Conservation (phyloP, 352 stramenopile genomes). For the Pythium monospermum region DNA sequence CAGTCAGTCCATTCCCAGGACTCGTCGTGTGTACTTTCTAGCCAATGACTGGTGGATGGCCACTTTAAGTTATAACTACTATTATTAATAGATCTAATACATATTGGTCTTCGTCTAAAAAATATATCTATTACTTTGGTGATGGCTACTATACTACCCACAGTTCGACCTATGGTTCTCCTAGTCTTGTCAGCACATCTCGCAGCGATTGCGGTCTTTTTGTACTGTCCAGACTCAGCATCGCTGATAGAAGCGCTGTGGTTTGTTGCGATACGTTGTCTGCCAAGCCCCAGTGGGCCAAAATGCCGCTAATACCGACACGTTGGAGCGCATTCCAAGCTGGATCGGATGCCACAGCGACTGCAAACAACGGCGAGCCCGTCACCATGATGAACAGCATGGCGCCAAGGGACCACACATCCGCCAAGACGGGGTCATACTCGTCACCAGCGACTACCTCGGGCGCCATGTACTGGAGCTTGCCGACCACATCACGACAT, state of each 20-base stretch:
- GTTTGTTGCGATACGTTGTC: slow-evolving; percentile 1
- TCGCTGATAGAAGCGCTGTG: slow-evolving; percentile 3
- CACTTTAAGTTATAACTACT: too few relatives aligned
- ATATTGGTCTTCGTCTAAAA: too few relatives aligned
- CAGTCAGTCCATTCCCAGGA: too few relatives aligned
- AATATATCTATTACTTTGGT: too few relatives aligned
- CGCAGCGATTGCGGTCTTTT: not conserved
- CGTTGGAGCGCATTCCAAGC: not conserved
- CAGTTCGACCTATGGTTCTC: too few relatives aligned
- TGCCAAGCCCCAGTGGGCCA: slow-evolving; percentile 6
- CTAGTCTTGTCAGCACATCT: too few relatives aligned
- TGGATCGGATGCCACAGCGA: slow-evolving; percentile 1
- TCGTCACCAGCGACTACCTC: slow-evolving; percentile 13
- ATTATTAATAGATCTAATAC: too few relatives aligned
- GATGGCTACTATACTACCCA: too few relatives aligned
- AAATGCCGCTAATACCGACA: slow-evolving; percentile 1
- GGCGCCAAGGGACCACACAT: slow-evolving; percentile 64
- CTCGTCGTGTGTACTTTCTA: too few relatives aligned
- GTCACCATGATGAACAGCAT: slow-evolving; percentile 72
- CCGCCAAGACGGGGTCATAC: slow-evolving; percentile 19
- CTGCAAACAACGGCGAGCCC: slow-evolving; percentile 35
- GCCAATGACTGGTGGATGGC: too few relatives aligned
- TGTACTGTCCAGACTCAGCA: slow-evolving; percentile 7
- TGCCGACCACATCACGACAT: slow-evolving; percentile 19
- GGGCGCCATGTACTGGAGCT: slow-evolving; percentile 25